Percentiles rank a stretch among this genome's conserved stretches.
Evolutionary conservation across 164 flowering plant species (phyloP).

Genomic region (Vitis amurensis): DNA sequence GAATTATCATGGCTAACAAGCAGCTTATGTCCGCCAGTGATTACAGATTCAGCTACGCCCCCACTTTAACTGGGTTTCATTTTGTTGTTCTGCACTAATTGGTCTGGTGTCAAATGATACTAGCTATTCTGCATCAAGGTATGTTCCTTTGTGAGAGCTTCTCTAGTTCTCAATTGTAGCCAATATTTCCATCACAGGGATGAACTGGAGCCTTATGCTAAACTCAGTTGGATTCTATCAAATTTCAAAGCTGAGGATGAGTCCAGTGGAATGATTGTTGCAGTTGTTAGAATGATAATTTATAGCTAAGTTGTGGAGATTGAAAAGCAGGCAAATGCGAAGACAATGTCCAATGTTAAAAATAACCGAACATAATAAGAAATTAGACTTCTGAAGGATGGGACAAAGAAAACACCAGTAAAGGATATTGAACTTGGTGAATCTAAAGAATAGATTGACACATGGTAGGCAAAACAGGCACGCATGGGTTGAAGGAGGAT

Average conservation of each 20-base stretch:
- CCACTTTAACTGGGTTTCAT: constrained; percentile 89
- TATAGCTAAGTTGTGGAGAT: constrained; percentile 44
- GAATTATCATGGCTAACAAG: constrained; percentile 92
- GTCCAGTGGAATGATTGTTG: constrained; percentile 65
- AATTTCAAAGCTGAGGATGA: constrained; percentile 92
- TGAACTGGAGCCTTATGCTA: constrained; percentile 62
- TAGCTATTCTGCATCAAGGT: constrained; percentile 76
- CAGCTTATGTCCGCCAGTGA: constrained; percentile 83
- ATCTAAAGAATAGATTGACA: constrained; percentile 22
- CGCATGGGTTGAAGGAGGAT: too few relatives aligned
- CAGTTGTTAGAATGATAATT: constrained; percentile 58
- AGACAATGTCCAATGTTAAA: constrained; percentile 18
- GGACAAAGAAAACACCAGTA: constrained; percentile 22
- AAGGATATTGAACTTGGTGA: constrained; percentile 51
- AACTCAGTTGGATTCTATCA: constrained; percentile 52
- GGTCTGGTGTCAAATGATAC: constrained; percentile 82
- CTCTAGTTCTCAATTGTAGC: constrained; percentile 94
- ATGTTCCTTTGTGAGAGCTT: constrained; percentile 90
- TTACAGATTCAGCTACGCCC: constrained; percentile 73
- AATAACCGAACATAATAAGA: constrained; percentile 45
- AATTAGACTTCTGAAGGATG: constrained; percentile 44
- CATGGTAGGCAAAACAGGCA: too few relatives aligned
- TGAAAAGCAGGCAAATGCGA: constrained; percentile 28
- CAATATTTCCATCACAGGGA: constrained; percentile 81
- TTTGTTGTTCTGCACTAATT: constrained; percentile 78